Evolutionary conservation across 768 basidiomycete genomes (phyloP).

Genomic region (Amanita phalloides): DNA sequence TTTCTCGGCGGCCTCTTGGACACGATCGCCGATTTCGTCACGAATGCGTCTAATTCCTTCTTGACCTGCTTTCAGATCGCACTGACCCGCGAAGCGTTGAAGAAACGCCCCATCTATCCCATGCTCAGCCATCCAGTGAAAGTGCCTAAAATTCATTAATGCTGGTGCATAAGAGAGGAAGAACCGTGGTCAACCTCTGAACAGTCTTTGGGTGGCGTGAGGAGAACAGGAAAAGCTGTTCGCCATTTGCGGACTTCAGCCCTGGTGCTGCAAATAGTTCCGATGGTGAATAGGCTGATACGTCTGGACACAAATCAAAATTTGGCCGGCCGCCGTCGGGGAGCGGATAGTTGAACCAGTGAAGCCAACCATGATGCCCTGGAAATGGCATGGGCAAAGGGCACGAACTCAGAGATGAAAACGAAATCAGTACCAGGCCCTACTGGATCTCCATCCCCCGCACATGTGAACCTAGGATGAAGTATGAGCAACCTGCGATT

Average conservation of each 20-base stretch:
- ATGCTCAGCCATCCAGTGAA: conserved; percentile 78
- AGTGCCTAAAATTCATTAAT: conserved; percentile 33
- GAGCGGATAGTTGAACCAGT: conserved; percentile 70
- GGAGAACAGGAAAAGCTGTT: conserved; percentile 65
- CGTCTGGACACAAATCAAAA: conserved; percentile 74
- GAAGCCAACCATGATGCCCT: conserved; percentile 81
- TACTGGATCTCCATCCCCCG: conserved; percentile 58
- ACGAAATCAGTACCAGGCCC: conserved; percentile 32
- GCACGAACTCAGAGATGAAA: background rate
- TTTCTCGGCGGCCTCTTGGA: conserved; percentile 67
- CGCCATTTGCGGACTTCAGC: conserved; percentile 41
- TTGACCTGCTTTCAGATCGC: conserved; percentile 43
- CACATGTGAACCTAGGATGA: conserved; percentile 54
- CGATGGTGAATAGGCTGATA: conserved; percentile 55
- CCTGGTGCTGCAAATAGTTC: conserved; percentile 68
- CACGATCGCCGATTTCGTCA: conserved; percentile 65
- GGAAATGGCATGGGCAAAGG: background rate
- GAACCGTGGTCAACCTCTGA: conserved; percentile 26
- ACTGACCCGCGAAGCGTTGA: conserved; percentile 66
- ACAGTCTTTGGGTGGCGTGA: conserved; percentile 71
- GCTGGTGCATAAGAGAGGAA: background rate
- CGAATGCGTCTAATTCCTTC: conserved; percentile 51
- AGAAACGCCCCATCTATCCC: conserved; percentile 75
- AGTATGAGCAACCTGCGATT: background rate
- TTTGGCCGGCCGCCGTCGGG: conserved; percentile 61